Conservation (phyloP, 257 asterid species). For the Rubia yunnanensis region DNA sequence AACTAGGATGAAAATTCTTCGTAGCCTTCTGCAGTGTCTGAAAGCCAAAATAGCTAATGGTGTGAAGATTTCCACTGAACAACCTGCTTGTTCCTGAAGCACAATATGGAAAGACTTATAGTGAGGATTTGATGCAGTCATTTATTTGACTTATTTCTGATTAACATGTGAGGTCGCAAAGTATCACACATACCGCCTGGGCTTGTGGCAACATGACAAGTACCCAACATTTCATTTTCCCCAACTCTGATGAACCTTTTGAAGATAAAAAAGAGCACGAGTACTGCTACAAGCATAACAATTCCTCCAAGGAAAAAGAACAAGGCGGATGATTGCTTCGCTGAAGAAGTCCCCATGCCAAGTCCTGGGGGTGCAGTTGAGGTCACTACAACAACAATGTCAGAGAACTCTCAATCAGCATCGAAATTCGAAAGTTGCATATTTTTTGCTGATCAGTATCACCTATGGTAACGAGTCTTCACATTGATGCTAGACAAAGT, state of each 20-base stretch:
- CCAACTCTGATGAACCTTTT: slow-evolving; percentile 28
- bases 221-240: slow-evolving; percentile 19
- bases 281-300: slow-evolving; percentile 31
- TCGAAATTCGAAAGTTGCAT: background rate
- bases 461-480: background rate
- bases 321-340: slow-evolving; percentile 27
- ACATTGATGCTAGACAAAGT: no score
- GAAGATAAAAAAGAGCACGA: slow-evolving; percentile 33
- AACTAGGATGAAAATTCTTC: slow-evolving; percentile 50
- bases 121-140: background rate
- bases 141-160: slow-evolving; percentile 2
- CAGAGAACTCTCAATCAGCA: background rate
- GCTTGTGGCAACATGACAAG: slow-evolving; percentile 20
- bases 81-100: slow-evolving; percentile 36
- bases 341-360: background rate
- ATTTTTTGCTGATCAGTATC: background rate
- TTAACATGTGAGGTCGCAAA: background rate
- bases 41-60: slow-evolving; percentile 48
- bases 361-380: background rate
- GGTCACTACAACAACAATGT: background rate
- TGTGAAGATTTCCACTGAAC: slow-evolving; percentile 47
- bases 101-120: slow-evolving; percentile 10
- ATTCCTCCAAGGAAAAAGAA: slow-evolving; percentile 47
- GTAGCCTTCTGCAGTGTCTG: slow-evolving; percentile 64
- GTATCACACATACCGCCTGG: slow-evolving; percentile 25